phyloP scores from a whole-genome alignment of 345 rosid genomes.

The Geranium brycei region DNA sequence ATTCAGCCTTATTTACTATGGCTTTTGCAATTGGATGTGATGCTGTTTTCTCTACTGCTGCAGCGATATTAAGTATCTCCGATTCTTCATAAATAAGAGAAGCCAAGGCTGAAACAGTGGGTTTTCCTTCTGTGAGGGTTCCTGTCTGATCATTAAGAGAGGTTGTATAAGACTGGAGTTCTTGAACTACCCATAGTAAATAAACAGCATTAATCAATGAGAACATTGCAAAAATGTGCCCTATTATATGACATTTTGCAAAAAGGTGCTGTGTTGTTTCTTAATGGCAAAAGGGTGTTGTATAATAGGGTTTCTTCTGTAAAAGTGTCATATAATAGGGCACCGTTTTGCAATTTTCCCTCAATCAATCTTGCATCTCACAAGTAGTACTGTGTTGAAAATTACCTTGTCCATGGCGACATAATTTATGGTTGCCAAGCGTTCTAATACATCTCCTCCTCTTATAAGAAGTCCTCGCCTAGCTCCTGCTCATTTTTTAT shows the following conservation, averaged over 20 bases:
- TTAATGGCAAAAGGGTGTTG: too few species aligned
- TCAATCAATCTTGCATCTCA: not conserved
- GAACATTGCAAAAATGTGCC: too few species aligned
- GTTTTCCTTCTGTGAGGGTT: constrained; percentile 90
- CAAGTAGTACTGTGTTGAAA: not conserved
- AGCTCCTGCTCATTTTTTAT: constrained; percentile 55
- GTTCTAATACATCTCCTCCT: constrained; percentile 95
- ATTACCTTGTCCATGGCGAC: constrained; percentile 85
- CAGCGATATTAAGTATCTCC: constrained; percentile 71
- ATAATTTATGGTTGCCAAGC: constrained; percentile 58
- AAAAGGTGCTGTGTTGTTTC: too few species aligned
- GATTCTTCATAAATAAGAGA: constrained; percentile 44
- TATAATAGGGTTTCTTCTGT: too few species aligned
- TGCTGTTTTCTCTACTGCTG: constrained; percentile 87
- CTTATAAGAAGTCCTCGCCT: constrained; percentile 87
- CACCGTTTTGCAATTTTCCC: too few species aligned
- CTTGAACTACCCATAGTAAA: not conserved
- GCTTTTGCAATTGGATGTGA: constrained; percentile 87
- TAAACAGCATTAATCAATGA: not conserved
- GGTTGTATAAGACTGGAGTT: not conserved
- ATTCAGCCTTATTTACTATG: constrained; percentile 56
- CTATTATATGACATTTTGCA: too few species aligned
- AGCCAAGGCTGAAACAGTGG: constrained; percentile 58
- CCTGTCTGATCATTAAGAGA: constrained; percentile 52
- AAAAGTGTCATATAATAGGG: too few species aligned